Evolutionary conservation across 805 yeast species (phyloP), one percentile per base, ranked within the genome.

Genomic region (Candida sphagnicola): DNA sequence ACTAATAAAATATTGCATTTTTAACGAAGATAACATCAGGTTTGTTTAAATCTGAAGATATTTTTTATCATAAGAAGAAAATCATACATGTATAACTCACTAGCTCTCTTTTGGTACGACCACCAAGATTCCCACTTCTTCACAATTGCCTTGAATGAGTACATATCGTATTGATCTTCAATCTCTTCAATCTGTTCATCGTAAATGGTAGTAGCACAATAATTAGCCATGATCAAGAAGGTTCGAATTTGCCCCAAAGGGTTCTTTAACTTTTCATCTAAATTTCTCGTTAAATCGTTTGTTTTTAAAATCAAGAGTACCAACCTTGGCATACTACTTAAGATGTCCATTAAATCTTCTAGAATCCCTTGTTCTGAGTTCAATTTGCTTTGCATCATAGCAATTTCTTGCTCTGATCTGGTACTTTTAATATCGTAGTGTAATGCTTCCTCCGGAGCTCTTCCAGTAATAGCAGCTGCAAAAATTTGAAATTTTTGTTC

Each of bases 391-490:
- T 83, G 80, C 85, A 93, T 90, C 19, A 66, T 70, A 4, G 61
- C 65, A 28, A 85, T 74, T 57, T 93, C 99, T 1, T 67, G 71
- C 0, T 72, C 67, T 15, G 76, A 62, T 37, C 96, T 71, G 0
- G 61, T 54, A 11, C 73, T 63, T 8, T 53, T 46, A 13, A 84
- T 72, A 45, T 85, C 83, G 37, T 82, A 80, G 45, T 74, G 72
- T 38, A 85, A 55, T 0, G 95, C 91, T 39, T 80, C 78, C 15
- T 83, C 79, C 17, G 85, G 85, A 50, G 90, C 95, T 41, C 99
- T 70, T 1, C 99, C 99, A 0, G 99, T 93, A 31, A 93, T 81
- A 1, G 98, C 97, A 1, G 96, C 89, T 1, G 95, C 85, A 56
- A 93, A 84, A 10, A 93, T 67, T 16, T 85, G 83, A 62, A 90